phyloP scores from a whole-genome alignment of 306 rosid species.

The Mimosa pudica region DNA sequence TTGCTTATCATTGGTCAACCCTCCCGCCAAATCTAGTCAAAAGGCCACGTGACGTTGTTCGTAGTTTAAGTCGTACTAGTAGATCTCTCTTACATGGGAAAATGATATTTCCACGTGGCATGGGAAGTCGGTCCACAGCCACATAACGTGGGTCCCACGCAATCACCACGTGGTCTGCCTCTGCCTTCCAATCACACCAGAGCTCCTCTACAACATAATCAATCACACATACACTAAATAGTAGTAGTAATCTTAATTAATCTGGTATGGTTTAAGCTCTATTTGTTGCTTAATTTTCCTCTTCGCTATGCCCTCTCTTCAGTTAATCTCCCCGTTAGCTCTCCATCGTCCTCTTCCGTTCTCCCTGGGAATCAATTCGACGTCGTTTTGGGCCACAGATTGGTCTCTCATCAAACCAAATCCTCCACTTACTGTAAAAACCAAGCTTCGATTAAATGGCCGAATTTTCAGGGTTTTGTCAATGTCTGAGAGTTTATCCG shows the following conservation, averaged over 20 bases:
- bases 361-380: conserved; percentile 14
- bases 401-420: conserved; percentile 27
- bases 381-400: conserved; percentile 51
- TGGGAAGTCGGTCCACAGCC: neutral
- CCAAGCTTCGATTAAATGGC: conserved; percentile 37
- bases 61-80: neutral
- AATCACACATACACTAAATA: no score
- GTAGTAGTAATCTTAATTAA: no score
- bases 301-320: conserved; percentile 56
- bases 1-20: neutral
- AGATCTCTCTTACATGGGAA: neutral
- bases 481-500: conserved; percentile 42
- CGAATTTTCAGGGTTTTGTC: conserved; percentile 51
- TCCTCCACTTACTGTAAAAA: neutral
- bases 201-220: neutral
- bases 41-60: neutral
- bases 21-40: neutral
- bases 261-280: neutral
- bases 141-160: conserved; percentile 30
- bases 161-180: conserved; percentile 45
- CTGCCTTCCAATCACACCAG: conserved; percentile 1
- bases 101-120: conserved; percentile 24
- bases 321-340: conserved; percentile 41
- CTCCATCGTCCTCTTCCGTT: conserved; percentile 31
- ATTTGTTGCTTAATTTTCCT: neutral